Conservation (phyloP, 805 yeast species). For the Hanseniaspora mollemarum region DNA sequence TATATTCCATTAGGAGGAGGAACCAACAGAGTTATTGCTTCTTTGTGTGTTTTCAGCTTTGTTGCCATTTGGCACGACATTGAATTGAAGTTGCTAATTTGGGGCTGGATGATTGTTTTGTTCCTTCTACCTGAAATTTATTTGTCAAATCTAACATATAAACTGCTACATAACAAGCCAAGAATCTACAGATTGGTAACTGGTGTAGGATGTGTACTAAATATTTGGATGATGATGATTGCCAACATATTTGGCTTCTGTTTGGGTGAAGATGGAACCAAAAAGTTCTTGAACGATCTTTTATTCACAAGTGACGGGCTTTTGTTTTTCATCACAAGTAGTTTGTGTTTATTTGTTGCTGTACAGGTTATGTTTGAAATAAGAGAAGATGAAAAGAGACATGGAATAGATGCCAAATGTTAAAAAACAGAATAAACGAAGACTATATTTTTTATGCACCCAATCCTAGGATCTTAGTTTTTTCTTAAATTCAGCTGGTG, state of each 20-base stretch:
- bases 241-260: slow-evolving; percentile 94
- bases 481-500: slow-evolving; percentile 74
- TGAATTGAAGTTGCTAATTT: slow-evolving; percentile 66
- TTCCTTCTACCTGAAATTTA: slow-evolving; percentile 78
- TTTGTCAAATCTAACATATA: slow-evolving; percentile 37
- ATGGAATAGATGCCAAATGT: slow-evolving; percentile 74
- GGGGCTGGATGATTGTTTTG: slow-evolving; percentile 93
- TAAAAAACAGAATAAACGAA: too few relatives aligned
- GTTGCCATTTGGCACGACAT: slow-evolving; percentile 99
- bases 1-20: slow-evolving; percentile 89
- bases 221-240: slow-evolving; percentile 96
- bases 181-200: slow-evolving; percentile 75
- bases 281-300: slow-evolving; percentile 53
- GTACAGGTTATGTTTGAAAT: slow-evolving; percentile 90
- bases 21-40: slow-evolving; percentile 55
- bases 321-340: slow-evolving; percentile 47
- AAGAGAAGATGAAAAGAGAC: slow-evolving; percentile 73
- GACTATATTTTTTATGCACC: too few relatives aligned
- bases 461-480: slow-evolving; percentile 24
- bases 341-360: slow-evolving; percentile 62
- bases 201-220: slow-evolving; percentile 76
- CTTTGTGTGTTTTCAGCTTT: slow-evolving; percentile 78
- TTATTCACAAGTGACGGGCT: slow-evolving; percentile 61
- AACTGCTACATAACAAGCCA: slow-evolving; percentile 29
- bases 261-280: slow-evolving; percentile 77